Evolutionary conservation across 805 yeast genomes (phyloP), one percentile per base, ranked within the genome.

Genomic region (Cyberlindnera lachancei): DNA sequence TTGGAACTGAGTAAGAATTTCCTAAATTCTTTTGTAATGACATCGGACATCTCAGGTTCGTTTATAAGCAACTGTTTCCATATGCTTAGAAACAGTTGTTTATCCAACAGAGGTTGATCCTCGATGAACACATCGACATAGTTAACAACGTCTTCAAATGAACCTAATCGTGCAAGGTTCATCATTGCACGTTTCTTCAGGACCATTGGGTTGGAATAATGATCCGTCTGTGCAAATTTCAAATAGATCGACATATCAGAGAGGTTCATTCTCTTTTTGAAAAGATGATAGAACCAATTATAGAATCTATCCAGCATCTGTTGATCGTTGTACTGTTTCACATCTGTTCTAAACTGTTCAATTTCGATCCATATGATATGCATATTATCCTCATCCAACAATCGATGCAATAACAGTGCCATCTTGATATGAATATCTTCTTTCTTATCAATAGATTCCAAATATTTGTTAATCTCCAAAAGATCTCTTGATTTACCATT

Each of bases 401-500:
- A 4, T 3, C 32, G 34, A 23, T 38, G 26, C 13, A 38, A 7
- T 7, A 37, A 19, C 13, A 29, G 15, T 1, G 39, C 42, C 32
- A 38, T 33, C 18, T 23, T 27, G 6, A 43, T 37, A 13, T 38
- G 41, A 5, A 22, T 13, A 12, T 28, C 22, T 8, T 29, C 22
- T 7, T 23, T 29, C 30, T 30, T 32, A 3, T 18, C 24, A 20
- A 23, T 29, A 7, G 22, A 15, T 7, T 16, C 23, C 18, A 40
- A 14, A 15, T 23, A 33, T 7, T 23, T 23, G 4, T 27, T 17
- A 15, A 40, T 18, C 15, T 34, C 35, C 4, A 33, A 4, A 33
- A 40, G 34, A 14, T 40, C 44, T 23, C 24, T 33, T 1, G 34
- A 26, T 13, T 29, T 25, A 4, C 41, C 44, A 30, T 38, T 33